A percentile compares a stretch with the other conserved stretches of the same genome.
Conservation (phyloP, 2,329 filamentous ascomycete genomes). For the Ophiocordyceps camponoti-leonardi region DNA sequence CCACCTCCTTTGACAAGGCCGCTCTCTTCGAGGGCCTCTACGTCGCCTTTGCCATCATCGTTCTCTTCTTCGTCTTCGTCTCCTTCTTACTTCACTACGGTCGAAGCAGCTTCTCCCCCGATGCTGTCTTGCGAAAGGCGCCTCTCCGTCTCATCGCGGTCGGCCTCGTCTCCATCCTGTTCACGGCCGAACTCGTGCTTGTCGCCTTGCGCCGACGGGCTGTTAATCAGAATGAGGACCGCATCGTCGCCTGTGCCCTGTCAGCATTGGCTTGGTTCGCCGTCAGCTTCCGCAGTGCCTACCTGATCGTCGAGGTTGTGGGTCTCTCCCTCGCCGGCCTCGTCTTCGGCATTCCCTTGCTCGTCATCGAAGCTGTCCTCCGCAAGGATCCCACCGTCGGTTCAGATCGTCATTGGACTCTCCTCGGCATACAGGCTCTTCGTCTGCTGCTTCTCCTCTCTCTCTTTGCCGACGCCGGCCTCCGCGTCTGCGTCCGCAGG, state of each 20-base stretch:
- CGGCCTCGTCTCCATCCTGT: neutral
- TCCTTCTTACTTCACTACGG: constrained; percentile 1
- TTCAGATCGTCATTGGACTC: neutral
- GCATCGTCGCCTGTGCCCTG: neutral
- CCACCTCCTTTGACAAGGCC: neutral
- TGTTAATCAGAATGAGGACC: neutral
- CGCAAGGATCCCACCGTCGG: neutral
- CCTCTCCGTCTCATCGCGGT: neutral
- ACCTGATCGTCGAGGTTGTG: neutral
- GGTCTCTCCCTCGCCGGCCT: neutral
- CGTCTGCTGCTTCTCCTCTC: neutral
- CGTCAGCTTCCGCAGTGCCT: neutral
- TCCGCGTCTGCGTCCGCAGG: neutral
- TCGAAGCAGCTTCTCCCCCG: neutral
- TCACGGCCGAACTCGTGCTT: neutral
- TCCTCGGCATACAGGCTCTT: neutral
- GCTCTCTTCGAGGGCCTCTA: neutral
- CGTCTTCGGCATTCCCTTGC: neutral
- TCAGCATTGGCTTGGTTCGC: constrained; percentile 1
- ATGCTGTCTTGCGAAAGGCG: neutral
- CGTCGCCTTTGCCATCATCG: neutral
- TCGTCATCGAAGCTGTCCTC: neutral
- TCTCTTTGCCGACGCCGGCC: neutral
- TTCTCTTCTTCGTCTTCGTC: constrained; percentile 2
- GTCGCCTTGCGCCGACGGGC: neutral